Evolutionary conservation across 257 asterid genomes (phyloP).

Genomic region (Sherardia arvensis): DNA sequence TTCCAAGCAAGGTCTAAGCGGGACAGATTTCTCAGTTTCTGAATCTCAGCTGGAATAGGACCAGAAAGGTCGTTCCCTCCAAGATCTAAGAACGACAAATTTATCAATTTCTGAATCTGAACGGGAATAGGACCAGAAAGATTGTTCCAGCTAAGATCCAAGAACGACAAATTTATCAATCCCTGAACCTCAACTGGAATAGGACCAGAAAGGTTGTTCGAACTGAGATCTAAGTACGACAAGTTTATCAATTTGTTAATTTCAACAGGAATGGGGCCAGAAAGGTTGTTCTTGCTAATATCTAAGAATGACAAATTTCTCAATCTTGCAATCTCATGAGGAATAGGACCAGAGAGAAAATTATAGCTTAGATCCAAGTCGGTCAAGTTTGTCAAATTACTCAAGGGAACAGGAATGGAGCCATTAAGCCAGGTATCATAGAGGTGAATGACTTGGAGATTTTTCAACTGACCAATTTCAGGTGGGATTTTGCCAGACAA

Average conservation of each 20-base stretch:
- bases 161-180: neutral
- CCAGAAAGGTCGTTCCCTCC: too few relatives aligned
- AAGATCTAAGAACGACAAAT: too few relatives aligned
- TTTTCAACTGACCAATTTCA: slow-evolving; percentile 2
- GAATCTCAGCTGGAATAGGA: neutral
- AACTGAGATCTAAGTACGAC: neutral
- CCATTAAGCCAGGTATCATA: neutral
- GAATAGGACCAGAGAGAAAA: too few relatives aligned
- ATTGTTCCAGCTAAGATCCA: neutral
- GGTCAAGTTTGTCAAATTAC: neutral
- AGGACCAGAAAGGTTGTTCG: neutral
- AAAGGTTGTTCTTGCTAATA: neutral
- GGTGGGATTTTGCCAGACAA: neutral
- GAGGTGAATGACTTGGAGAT: neutral
- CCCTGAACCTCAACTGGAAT: neutral
- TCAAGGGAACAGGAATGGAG: neutral
- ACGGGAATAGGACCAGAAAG: neutral
- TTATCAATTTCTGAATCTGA: neutral
- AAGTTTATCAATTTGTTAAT: too few relatives aligned
- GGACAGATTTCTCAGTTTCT: neutral
- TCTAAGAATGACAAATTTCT: too few relatives aligned
- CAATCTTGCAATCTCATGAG: too few relatives aligned
- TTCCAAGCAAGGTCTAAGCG: too few relatives aligned
- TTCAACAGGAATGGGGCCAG: neutral
- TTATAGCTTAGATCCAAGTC: neutral